phyloP scores from a whole-genome alignment of 169 alveolate species.

The Plasmodium chabaudi region DNA sequence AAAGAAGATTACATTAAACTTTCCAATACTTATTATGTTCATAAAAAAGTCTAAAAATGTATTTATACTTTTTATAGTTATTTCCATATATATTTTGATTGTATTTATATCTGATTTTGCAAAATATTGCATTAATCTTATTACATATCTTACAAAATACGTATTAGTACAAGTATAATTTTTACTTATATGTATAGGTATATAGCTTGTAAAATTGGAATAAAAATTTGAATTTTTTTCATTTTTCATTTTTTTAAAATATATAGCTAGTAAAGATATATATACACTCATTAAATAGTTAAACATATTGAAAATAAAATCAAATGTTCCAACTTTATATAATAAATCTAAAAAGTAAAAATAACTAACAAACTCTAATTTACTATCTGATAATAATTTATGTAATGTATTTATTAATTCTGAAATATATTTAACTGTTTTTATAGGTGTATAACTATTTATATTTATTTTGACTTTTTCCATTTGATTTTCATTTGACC shows the following conservation, averaged over 20 bases:
- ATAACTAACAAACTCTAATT: conserved; percentile 62
- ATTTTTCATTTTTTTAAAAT: conserved; percentile 35
- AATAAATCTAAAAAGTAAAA: conserved; percentile 67
- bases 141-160: conserved; percentile 58
- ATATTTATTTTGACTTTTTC: conserved; percentile 23
- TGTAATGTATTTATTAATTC: conserved; percentile 62
- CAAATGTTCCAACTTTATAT: conserved; percentile 76
- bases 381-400: conserved; percentile 62
- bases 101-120: conserved; percentile 13
- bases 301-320: conserved; percentile 75
- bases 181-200: conserved; percentile 73
- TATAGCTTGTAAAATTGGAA: conserved; percentile 28
- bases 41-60: conserved; percentile 63
- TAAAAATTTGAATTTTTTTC: neutral
- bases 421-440: conserved; percentile 70
- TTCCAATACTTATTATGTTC: conserved; percentile 52
- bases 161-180: conserved; percentile 76
- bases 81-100: conserved; percentile 48
- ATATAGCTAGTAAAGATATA: conserved; percentile 51
- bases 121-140: conserved; percentile 52
- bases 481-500: conserved; percentile 2
- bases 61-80: conserved; percentile 45
- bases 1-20: conserved; percentile 43
- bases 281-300: conserved; percentile 77
- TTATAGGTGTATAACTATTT: conserved; percentile 61